These are phyloP conservation scores for Cordyceps cateniannulata DNA, from an alignment of 2,329 filamentous ascomycete genomes.

Conservation along the genomic window DNA sequence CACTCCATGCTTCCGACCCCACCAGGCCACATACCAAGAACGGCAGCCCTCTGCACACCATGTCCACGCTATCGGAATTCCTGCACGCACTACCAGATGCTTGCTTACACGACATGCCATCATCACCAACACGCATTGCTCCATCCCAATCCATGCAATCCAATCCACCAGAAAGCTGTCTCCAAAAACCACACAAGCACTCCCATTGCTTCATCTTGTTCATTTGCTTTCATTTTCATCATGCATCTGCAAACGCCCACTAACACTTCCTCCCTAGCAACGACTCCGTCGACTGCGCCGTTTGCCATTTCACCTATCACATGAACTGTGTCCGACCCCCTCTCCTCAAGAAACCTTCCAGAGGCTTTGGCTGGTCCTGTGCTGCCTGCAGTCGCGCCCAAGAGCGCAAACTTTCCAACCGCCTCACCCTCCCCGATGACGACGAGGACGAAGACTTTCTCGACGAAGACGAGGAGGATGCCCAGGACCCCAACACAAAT, in stretches of 20 bases:
- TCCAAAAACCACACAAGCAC: too few relatives aligned
- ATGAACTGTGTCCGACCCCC: conserved; percentile 96
- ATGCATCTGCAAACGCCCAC: conserved; percentile 10
- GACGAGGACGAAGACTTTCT: conserved; percentile 56
- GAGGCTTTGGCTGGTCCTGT: conserved; percentile 97
- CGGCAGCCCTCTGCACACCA: conserved; percentile 4
- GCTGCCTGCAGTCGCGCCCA: conserved; percentile 94
- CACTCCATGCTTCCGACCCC: neutral
- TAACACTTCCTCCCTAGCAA: conserved; percentile 47
- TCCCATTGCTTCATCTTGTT: neutral
- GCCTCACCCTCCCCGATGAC: conserved; percentile 70
- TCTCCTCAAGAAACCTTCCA: conserved; percentile 88
- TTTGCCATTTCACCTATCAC: conserved; percentile 92
- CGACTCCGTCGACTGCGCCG: conserved; percentile 94
- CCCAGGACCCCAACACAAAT: conserved; percentile 48
- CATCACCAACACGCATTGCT: neutral
- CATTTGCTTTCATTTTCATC: neutral
- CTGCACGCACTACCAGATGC: conserved; percentile 9
- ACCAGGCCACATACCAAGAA: conserved; percentile 11
- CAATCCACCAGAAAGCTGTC: too few relatives aligned
- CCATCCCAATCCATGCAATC: neutral
- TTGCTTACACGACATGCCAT: conserved; percentile 12
- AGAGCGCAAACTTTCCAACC: conserved; percentile 84
- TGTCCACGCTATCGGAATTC: neutral
- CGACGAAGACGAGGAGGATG: conserved; percentile 67